A percentile compares a stretch with the other conserved stretches of the same genome.
Conservation (phyloP, 179 eudicot species). For the Silene vulgaris region DNA sequence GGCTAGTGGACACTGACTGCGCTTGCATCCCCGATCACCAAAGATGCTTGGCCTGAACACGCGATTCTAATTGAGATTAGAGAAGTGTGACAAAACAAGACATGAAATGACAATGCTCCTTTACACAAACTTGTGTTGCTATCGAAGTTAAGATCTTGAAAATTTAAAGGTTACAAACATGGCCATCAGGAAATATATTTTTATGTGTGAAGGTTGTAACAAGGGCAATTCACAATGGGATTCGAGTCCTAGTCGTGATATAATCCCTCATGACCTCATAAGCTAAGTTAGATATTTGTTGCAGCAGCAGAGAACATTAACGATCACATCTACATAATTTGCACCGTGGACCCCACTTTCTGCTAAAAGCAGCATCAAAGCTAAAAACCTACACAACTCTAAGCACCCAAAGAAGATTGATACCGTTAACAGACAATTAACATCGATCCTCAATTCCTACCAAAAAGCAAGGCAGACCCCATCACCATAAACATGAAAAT, state of each 20-base stretch:
- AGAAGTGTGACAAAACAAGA: constrained; percentile 7
- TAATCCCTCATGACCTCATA: not conserved
- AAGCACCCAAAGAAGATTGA: not conserved
- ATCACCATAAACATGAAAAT: not conserved
- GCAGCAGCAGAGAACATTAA: not conserved
- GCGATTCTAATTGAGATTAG: constrained; percentile 6
- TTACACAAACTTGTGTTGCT: not conserved
- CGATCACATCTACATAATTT: not conserved
- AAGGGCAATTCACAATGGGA: not conserved
- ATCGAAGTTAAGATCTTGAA: not conserved
- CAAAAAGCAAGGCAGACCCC: not conserved
- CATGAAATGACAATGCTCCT: not conserved
- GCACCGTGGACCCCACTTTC: not conserved
- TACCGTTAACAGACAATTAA: not conserved
- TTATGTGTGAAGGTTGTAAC: not conserved
- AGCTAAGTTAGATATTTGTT: not conserved
- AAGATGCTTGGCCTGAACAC: not conserved
- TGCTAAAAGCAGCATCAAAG: not conserved
- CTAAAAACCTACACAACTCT: not conserved
- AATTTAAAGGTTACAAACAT: not conserved
- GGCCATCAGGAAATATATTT: not conserved
- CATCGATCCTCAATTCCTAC: not conserved
- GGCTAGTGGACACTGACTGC: not conserved
- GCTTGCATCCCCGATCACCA: constrained; percentile 8
- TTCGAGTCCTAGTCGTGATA: not conserved